Base-by-base conservation (phyloP, 345 rosid genomes). In the Ceriops tagal region DNA sequence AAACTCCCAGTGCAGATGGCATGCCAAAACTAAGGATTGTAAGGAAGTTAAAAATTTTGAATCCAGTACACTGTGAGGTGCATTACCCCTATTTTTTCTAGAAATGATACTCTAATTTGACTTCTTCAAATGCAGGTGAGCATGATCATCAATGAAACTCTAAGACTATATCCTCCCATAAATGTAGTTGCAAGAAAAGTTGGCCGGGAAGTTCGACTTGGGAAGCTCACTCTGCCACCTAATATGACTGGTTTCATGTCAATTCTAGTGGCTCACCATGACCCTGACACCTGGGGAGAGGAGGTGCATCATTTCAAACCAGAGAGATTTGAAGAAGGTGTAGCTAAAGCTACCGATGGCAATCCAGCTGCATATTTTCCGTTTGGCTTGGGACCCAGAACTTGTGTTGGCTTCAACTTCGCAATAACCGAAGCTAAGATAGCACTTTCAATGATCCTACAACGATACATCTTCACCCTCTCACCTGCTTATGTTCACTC, bases 381-480 rank as follows among this genome's bases (percentile, higher is more conserved):
- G 26, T 24, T 24, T 24, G 26, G 26, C 26, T 24, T 24, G 26
- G 26, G 26, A 24, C 26, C 26, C 26, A 24, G 26, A 24, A 24
- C 53, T 22, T 82, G 85, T 8, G 84, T 71, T 6, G 85, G 88
- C 11, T 61, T 75, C 64, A 82, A 68, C 71, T 78, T 75, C 7
- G 82, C 79, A 1, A 53, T 20, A 8, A 69, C 72, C 1, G 79
- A 84, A 71, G 71, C 71, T 18, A 81, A 81, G 75, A 51, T 58
- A 49, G 77, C 83, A n/a, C 79, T 81, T 24, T 74, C 77, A 0
- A 79, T 79, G 82, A 84, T 84, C 75, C 77, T 81, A 64, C 88
- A 77, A 47, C 74, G 82, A 26, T 79, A 79, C 70, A 67, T 30
- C 49, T 65, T 84, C 64, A 62, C 71, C 3, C 70, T 77, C 31